Conservation (phyloP, 208 protist genomes). For the Trypanosoma lewisi region DNA sequence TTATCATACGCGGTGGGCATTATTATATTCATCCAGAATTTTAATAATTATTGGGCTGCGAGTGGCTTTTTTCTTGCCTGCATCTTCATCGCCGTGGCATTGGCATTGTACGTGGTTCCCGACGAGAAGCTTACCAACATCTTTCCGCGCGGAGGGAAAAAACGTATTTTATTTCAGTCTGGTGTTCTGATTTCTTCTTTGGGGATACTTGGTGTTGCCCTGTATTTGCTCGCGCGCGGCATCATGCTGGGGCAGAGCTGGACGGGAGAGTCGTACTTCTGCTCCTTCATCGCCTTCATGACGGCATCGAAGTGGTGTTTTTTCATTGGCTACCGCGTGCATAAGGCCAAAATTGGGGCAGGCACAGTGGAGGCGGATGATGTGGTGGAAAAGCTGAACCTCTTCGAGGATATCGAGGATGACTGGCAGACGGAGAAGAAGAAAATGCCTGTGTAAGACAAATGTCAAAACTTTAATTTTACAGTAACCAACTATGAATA, state of each 20-base stretch:
- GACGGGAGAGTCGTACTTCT: conserved; percentile 68
- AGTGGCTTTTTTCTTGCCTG: conserved; percentile 49
- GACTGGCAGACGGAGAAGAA: neutral
- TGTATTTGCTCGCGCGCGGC: conserved; percentile 60
- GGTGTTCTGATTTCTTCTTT: conserved; percentile 37
- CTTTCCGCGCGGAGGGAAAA: conserved; percentile 43
- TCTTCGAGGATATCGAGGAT: neutral
- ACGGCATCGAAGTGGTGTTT: conserved; percentile 72
- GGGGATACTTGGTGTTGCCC: conserved; percentile 35
- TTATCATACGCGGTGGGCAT: conserved; percentile 44
- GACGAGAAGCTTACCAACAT: conserved; percentile 38
- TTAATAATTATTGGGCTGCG: conserved; percentile 66
- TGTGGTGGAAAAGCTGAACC: conserved; percentile 2
- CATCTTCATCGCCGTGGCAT: conserved; percentile 45
- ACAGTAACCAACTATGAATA: neutral
- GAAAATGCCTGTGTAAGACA: neutral
- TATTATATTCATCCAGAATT: conserved; percentile 43
- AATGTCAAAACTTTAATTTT: too few relatives aligned
- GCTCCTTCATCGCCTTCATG: conserved; percentile 60
- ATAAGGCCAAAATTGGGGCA: neutral
- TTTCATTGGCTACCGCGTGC: conserved; percentile 23
- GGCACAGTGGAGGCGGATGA: conserved; percentile 6
- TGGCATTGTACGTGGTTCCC: conserved; percentile 30
- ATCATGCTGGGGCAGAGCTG: conserved; percentile 50
- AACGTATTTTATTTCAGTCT: conserved; percentile 37